Evolutionary conservation across 169 alveolate genomes (phyloP), one percentile per base, ranked within the genome.

Genomic region (Theileria annulata): DNA sequence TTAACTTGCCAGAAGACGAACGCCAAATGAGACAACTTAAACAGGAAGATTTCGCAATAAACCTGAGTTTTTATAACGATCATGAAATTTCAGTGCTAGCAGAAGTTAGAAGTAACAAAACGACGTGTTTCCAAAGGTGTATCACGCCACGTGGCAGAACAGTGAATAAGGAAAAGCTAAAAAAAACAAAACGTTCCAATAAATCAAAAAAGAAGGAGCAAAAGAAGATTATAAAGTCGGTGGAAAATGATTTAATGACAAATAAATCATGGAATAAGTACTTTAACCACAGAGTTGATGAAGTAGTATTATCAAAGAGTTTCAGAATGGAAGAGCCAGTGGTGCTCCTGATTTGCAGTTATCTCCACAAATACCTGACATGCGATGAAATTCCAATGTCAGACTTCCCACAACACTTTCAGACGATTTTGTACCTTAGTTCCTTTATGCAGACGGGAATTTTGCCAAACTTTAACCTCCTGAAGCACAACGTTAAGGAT

Each of bases 401-500:
- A 27, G 77, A 70, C 15, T 31, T 70, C 54, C 77, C 77, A 10
- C 77, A 70, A 23, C 33, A 17, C 54, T 70, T 70, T 35, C 77
- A 70, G 19, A 66, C 76, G 2, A 62, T 81, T 17, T 63, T 70
- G 59, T 81, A 81, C 48, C 63, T 62, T 25, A 4, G 49, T 8
- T 67, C 77, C 64, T 81, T 81, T 27, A 66, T 81, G 51, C 69
- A 77, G 25, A 81, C 88, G 1, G 88, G 88, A 9, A 17, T 33
- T 28, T 28, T 81, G 31, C 75, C 68, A 35, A 81, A 81, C 75
- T 81, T 81, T 63, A 30, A 21, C n/a, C 37, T 79, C 30, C 72
- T 51, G 60, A 79, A 71, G 58, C 60, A 47, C 23, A 25, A 13
- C 25, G 37, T 35, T n/a, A 63, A 17, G 21, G 69, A 21, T 25